Percentiles rank a stretch among this genome's conserved stretches.
Conservation (phyloP, 1,139 yeast species). For the Suhomyces wounanorum region DNA sequence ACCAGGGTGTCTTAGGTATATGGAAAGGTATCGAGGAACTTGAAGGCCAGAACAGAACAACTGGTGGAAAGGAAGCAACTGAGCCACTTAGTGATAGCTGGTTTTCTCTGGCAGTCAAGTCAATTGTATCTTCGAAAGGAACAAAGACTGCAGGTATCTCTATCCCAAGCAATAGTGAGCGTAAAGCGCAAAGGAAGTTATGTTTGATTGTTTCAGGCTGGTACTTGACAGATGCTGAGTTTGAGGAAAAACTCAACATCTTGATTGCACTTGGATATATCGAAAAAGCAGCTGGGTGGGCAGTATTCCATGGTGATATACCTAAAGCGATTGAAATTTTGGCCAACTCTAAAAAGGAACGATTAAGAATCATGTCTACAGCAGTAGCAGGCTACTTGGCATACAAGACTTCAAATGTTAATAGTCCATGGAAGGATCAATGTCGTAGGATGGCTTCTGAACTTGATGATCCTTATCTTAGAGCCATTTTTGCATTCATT, state of each 20-base stretch:
- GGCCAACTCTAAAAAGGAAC: conserved; percentile 57
- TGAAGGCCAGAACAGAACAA: conserved; percentile 51
- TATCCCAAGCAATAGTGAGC: conserved; percentile 50
- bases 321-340: conserved; percentile 76
- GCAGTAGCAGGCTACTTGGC: conserved; percentile 94
- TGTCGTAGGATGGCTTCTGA: conserved; percentile 87
- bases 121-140: conserved; percentile 46
- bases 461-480: conserved; percentile 81
- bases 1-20: conserved; percentile 83
- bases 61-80: conserved; percentile 23
- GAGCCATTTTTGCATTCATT: conserved; percentile 91
- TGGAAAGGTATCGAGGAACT: conserved; percentile 82
- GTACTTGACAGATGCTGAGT: conserved; percentile 77
- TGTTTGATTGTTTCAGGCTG: conserved; percentile 90
- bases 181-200: conserved; percentile 66
- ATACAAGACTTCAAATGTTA: conserved; percentile 59
- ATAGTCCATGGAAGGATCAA: conserved; percentile 91
- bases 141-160: conserved; percentile 49
- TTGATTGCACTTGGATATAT: conserved; percentile 61
- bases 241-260: conserved; percentile 65
- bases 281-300: conserved; percentile 98
- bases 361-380: conserved; percentile 79
- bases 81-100: conserved; percentile 43
- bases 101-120: conserved; percentile 46
- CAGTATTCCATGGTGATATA: conserved; percentile 90